Evolutionary conservation across 441 rosid genomes (phyloP).

Genomic region (Brassica hybrid): DNA sequence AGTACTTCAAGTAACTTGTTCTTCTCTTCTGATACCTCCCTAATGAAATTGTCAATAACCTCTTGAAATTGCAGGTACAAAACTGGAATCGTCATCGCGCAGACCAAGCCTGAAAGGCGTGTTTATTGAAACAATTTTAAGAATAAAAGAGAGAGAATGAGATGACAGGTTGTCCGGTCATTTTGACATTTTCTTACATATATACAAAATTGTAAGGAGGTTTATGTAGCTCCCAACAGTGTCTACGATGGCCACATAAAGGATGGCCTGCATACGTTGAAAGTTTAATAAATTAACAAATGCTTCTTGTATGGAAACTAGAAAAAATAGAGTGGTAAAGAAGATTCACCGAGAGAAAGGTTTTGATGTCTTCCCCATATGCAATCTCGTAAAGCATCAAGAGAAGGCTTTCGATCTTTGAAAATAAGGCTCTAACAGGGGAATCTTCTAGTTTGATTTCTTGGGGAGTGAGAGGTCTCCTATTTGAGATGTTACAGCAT

Average conservation of each 20-base stretch:
- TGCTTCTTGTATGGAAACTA: constrained; percentile 11
- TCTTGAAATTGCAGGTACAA: constrained; percentile 22
- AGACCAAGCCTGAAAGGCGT: constrained; percentile 30
- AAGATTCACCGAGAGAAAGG: constrained; percentile 32
- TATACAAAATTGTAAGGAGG: constrained; percentile 31
- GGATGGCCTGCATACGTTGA: constrained; percentile 23
- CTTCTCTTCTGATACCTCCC: constrained; percentile 21
- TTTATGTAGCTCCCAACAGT: constrained; percentile 30
- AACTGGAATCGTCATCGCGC: constrained; percentile 34
- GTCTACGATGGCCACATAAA: constrained; percentile 34
- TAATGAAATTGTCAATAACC: constrained; percentile 23
- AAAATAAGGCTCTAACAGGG: constrained; percentile 19
- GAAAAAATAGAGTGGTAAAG: neutral
- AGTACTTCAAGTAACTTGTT: constrained; percentile 20
- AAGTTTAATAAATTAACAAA: constrained; percentile 22
- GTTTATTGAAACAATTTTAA: neutral
- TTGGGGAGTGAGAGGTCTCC: constrained; percentile 36
- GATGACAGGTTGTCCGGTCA: neutral
- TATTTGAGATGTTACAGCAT: constrained; percentile 19
- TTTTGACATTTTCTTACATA: constrained; percentile 25
- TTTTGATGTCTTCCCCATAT: constrained; percentile 34
- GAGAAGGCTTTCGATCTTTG: constrained; percentile 15
- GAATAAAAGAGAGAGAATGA: neutral
- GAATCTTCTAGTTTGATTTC: constrained; percentile 30
- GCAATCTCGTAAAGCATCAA: constrained; percentile 31